phyloP scores from a whole-genome alignment of 2,329 filamentous ascomycete species.

The Xylaria sp. region DNA sequence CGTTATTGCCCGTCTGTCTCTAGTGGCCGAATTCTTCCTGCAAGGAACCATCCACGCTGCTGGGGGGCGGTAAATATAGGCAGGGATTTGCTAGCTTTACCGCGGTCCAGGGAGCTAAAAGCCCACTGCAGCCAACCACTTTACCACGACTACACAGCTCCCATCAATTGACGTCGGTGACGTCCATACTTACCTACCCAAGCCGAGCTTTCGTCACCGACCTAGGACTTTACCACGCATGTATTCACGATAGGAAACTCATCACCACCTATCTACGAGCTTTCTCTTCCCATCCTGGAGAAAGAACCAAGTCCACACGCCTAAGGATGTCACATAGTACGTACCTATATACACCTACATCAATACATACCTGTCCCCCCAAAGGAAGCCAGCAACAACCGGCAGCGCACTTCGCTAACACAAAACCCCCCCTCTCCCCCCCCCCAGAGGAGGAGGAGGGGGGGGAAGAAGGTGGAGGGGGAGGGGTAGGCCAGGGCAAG shows the following conservation, averaged over 20 bases:
- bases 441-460: slow-evolving; percentile 73
- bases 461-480: slow-evolving; percentile 66
- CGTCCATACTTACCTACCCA: neutral
- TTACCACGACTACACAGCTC: neutral
- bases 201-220: neutral
- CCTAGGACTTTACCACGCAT: neutral
- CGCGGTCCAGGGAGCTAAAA: too few relatives aligned
- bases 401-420: slow-evolving; percentile 14
- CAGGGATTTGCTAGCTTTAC: neutral
- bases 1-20: too few relatives aligned
- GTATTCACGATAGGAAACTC: neutral
- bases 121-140: neutral
- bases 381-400: neutral
- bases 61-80: neutral
- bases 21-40: neutral
- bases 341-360: neutral
- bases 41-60: slow-evolving; percentile 1
- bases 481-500: slow-evolving; percentile 48
- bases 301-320: too few relatives aligned
- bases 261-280: neutral
- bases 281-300: slow-evolving; percentile 2
- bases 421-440: slow-evolving; percentile 1
- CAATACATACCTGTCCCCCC: slow-evolving; percentile 38
- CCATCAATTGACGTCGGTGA: neutral
- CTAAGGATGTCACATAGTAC: slow-evolving; percentile 54